Conservation (phyloP, 2,329 filamentous ascomycete species). For the Metarhizium album region DNA sequence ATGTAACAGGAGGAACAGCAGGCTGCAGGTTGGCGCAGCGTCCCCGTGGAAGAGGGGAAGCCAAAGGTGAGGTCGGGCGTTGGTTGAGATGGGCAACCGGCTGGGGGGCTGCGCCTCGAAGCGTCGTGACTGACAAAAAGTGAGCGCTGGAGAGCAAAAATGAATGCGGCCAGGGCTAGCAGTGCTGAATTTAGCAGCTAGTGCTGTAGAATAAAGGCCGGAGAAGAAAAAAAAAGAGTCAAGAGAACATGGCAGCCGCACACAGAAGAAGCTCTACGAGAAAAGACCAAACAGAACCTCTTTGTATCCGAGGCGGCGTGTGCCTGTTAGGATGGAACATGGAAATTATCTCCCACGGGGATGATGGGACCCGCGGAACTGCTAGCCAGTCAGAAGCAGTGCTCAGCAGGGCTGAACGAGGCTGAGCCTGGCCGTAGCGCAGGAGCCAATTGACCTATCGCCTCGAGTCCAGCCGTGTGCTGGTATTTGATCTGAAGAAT, state of each 20-base stretch:
- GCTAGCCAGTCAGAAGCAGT: neutral
- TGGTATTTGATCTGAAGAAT: too few species aligned
- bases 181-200: neutral
- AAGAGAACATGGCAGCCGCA: neutral
- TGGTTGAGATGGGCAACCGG: neutral
- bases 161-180: neutral
- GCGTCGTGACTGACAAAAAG: neutral
- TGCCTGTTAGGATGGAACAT: neutral
- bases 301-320: neutral
- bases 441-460: neutral
- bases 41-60: neutral
- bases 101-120: neutral
- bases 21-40: neutral
- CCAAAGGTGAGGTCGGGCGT: neutral
- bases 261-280: neutral
- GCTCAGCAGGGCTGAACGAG: neutral
- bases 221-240: neutral
- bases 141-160: neutral
- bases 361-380: neutral
- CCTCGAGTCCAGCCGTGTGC: too few species aligned
- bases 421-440: neutral
- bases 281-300: neutral
- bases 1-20: slow-evolving; percentile 18
- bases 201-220: neutral
- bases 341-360: neutral